Evolutionary conservation across 345 rosid genomes (phyloP), one percentile per base, ranked within the genome.

Genomic region (Adansonia digitata): DNA sequence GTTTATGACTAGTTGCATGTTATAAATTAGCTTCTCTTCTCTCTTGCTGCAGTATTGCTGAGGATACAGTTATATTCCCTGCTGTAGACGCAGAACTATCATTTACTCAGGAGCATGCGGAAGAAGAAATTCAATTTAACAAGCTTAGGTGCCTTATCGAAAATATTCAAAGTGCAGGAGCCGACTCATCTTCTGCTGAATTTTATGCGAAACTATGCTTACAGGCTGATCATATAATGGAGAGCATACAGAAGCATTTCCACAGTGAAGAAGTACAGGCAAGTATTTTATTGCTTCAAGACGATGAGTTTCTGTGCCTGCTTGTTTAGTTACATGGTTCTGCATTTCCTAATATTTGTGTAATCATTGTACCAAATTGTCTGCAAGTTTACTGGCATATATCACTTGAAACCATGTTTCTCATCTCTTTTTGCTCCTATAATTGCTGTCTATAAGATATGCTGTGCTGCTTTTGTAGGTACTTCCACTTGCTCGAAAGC

Each of bases 41-140:
- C 63, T 74, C 77, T 71, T 69, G 49, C 56, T 80, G 87, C 91
- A 87, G 91, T 81, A 79, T 87, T 75, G 91, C 89, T 17, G 91
- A 87, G 81, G 91, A 87, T 81, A 82, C 78, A 72, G 86, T 87
- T 74, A 85, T 87, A 81, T 87, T 87, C 79, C 91, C 91, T 81
- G 91, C 89, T 45, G 87, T 87, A 80, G 91, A 85, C 81, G 86
- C 79, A 31, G 85, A 85, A 75, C 79, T 87, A 35, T 84, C 87
- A 64, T 87, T 85, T 71, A 79, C 77, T 74, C 89, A 87, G 71
- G 91, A 85, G 84, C 91, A 87, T 70, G 88, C 80, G 5, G 91
- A 87, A 78, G 91, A 84, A 75, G 81, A 87, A 77, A 79, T 79
- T 73, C 86, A 85, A 52, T 87, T 87, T 82, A 85, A 85, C 78